Evolutionary conservation across 1,284 basidiomycete genomes (phyloP), one percentile per base, ranked within the genome.

Genomic region (Moesziomyces sp.): DNA sequence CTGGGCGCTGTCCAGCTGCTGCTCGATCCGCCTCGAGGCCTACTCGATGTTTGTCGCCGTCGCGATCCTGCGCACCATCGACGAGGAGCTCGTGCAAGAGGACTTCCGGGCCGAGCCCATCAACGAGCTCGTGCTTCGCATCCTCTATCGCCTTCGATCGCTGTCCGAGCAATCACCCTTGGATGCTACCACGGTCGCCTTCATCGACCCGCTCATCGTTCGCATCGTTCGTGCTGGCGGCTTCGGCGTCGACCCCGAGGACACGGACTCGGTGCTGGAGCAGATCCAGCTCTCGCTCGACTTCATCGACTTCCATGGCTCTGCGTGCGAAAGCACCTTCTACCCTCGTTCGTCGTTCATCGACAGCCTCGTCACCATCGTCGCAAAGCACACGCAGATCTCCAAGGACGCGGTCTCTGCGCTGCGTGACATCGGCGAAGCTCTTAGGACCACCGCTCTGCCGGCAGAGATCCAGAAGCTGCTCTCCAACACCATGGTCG

Each of bases 351-450:
- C 74, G 4, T 75, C 76, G 13, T 78, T 91, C 0, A 90, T 97
- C 63, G 86, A 89, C 60, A 88, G 90, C 61, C 88, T 98, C 9
- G 85, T 97, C 28, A 88, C 90, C 52, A 88, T 93, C 50, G 91
- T 97, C 61, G 88, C 89, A 51, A 88, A 87, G 38, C 92, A 96
- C 73, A 91, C 93, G 0, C 90, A 91, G 58, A 88, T 97, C 13
- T 90, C 90, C 54, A 95, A 97, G 85, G 91, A 93, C 44, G 93
- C 92, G 0, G 91, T 93, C 0, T 90, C 92, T 0, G 89, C 92
- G 4, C 88, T 99, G 21, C 87, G 93, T 16, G 91, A 93, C 64
- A 86, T 97, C 11, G 93, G 93, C 16, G 91, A 93, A 82, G 90
- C 93, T 0, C 91, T 97, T 58, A 90, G 64, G 79, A 85, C 5